Evolutionary conservation across 2,329 filamentous ascomycete species (phyloP), one percentile per base, ranked within the genome.

Genomic region (Monilinia laxa): DNA sequence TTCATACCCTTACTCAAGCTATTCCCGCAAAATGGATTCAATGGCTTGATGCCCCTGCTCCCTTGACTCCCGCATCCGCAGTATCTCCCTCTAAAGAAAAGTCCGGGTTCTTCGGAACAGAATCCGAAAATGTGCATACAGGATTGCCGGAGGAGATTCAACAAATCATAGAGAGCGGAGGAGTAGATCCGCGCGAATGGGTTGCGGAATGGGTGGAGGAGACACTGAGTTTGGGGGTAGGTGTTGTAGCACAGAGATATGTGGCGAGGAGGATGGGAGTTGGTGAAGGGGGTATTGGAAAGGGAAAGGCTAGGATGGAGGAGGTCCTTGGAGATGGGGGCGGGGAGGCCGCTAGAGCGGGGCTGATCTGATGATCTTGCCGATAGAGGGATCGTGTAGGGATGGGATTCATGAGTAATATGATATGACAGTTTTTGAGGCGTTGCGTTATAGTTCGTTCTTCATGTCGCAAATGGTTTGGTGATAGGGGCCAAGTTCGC

Each of bases 151-250:
- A 92, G 38, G 92, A 93, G 75, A 97, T 99, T 73, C 84, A 86
- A 28, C 91, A 94, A 71, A 96, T 98, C 70, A 87, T 99, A 52
- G 86, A 87, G 74, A 80, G 80, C 55, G 87, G 87, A 11, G 87
- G 85, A 57, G 92, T 98, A 2, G 95, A 99, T 75, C 95, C 95
- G 0, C 85, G 95, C 67, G 95, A 99, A 78, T 99, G 95, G 95
- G 91, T 97, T 49, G 90, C 93, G 3, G 95, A 98, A 78, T 99
- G 95, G 95, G 85, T 99, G 57, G 94, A 98, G 80, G 94, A 98
- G 80, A 81, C 88, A 0, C 83, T 99, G 42, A 87, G 83, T 52
- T 81, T 98, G 59, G 86, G 88, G 4, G 86, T 96, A 0, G 94
- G 95, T 23, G 82, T 97, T 10, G 89, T 98, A 4, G 95, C 95